Percentiles rank a stretch among this genome's conserved stretches.
Conservation (phyloP, 805 yeast species). For the Hanseniaspora pseudoguilliermondii region DNA sequence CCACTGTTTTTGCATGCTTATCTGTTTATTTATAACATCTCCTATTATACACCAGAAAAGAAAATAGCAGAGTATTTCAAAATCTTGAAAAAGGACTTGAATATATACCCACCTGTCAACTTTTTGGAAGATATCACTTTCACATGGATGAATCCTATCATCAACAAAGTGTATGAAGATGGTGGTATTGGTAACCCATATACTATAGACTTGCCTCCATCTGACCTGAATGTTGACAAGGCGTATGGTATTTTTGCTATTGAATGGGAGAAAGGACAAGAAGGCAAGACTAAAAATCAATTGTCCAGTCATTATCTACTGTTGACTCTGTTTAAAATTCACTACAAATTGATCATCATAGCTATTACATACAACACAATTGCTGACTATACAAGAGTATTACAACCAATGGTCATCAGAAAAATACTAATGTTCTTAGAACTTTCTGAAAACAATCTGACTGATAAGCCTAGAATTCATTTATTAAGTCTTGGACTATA, state of each 20-base stretch:
- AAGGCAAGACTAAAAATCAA: background rate
- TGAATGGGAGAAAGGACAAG: slow-evolving; percentile 30
- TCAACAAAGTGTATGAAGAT: slow-evolving; percentile 29
- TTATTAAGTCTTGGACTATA: slow-evolving; percentile 53
- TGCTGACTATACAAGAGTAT: slow-evolving; percentile 31
- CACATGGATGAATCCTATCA: slow-evolving; percentile 37
- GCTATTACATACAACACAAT: slow-evolving; percentile 30
- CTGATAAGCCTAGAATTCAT: slow-evolving; percentile 36
- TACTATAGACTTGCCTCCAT: slow-evolving; percentile 34
- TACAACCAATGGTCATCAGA: slow-evolving; percentile 46
- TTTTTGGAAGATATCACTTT: slow-evolving; percentile 31
- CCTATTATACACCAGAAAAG: slow-evolving; percentile 29
- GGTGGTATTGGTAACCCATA: slow-evolving; percentile 31
- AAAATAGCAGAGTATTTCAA: slow-evolving; percentile 28
- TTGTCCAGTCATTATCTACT: slow-evolving; percentile 25
- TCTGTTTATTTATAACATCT: slow-evolving; percentile 31
- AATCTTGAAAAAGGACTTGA: slow-evolving; percentile 16
- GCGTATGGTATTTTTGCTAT: slow-evolving; percentile 24
- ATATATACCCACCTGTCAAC: slow-evolving; percentile 23
- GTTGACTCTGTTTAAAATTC: slow-evolving; percentile 28
- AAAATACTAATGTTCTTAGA: slow-evolving; percentile 36
- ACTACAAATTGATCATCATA: slow-evolving; percentile 27
- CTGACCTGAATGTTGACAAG: slow-evolving; percentile 26
- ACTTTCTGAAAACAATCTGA: slow-evolving; percentile 18
- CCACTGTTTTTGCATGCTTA: slow-evolving; percentile 24